These are phyloP conservation scores for Clavispora asparagi DNA, from an alignment of 805 yeast genomes.

Conservation along the genomic window DNA sequence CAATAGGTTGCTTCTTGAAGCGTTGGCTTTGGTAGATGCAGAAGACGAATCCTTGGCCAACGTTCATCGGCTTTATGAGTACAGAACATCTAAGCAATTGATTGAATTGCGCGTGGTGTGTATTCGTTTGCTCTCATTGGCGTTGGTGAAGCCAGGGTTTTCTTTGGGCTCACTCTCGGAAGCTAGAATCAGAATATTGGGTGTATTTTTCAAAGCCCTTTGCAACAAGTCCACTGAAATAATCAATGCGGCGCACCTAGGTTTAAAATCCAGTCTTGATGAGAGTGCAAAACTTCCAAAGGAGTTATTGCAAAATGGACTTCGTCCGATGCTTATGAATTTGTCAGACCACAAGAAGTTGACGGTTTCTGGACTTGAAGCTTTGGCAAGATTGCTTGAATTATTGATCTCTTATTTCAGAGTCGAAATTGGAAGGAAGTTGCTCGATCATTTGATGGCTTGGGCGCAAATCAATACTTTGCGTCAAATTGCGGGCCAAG, in stretches of 20 bases:
- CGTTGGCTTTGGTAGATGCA: slow-evolving; percentile 91
- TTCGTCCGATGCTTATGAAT: slow-evolving; percentile 93
- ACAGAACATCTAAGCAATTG: slow-evolving; percentile 82
- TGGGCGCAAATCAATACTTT: slow-evolving; percentile 87
- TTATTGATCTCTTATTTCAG: slow-evolving; percentile 87
- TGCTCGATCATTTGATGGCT: slow-evolving; percentile 89
- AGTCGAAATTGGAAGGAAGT: slow-evolving; percentile 91
- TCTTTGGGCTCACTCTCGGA: slow-evolving; percentile 68
- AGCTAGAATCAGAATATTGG: slow-evolving; percentile 78
- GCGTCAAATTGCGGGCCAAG: slow-evolving; percentile 72
- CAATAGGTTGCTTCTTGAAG: slow-evolving; percentile 79
- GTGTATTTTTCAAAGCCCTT: slow-evolving; percentile 91
- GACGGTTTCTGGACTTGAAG: slow-evolving; percentile 86
- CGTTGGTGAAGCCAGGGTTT: slow-evolving; percentile 80
- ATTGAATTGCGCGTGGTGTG: slow-evolving; percentile 87
- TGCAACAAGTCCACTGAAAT: slow-evolving; percentile 80
- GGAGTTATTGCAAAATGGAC: slow-evolving; percentile 89
- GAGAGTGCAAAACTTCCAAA: slow-evolving; percentile 89
- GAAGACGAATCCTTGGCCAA: slow-evolving; percentile 94
- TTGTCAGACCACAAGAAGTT: slow-evolving; percentile 88
- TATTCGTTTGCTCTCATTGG: slow-evolving; percentile 73
- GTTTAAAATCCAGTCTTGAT: slow-evolving; percentile 74
- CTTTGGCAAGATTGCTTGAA: slow-evolving; percentile 81
- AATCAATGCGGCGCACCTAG: slow-evolving; percentile 90
- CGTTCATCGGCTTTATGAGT: slow-evolving; percentile 78